These are phyloP conservation scores for Pilasporangium apinafurcum DNA, from an alignment of 352 stramenopile genomes.

Conservation along the genomic window DNA sequence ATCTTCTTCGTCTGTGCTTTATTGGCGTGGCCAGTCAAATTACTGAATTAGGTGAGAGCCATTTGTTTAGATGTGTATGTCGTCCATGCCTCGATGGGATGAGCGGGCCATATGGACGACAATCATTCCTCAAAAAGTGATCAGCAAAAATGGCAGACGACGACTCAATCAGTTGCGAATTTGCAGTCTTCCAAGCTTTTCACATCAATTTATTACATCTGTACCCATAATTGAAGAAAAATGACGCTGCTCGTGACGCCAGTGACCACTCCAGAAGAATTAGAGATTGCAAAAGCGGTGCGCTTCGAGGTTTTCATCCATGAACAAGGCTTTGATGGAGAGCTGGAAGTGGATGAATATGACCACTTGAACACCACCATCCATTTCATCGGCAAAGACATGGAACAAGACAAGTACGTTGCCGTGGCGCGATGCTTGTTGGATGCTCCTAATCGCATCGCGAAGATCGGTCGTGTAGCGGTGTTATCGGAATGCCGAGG, in stretches of 20 bases:
- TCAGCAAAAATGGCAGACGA: too few species aligned
- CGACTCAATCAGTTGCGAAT: too few species aligned
- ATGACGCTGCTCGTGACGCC: slow-evolving; percentile 32
- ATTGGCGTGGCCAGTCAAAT: too few species aligned
- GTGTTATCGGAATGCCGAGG: slow-evolving; percentile 49
- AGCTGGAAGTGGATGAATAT: slow-evolving; percentile 32
- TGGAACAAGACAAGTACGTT: slow-evolving; percentile 43
- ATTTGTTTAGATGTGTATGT: too few species aligned
- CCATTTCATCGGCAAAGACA: slow-evolving; percentile 50
- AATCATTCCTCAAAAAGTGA: too few species aligned
- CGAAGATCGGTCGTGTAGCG: slow-evolving; percentile 48
- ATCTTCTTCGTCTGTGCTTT: too few species aligned
- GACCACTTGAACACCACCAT: slow-evolving; percentile 34
- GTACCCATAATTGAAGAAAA: too few species aligned
- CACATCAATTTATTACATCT: too few species aligned
- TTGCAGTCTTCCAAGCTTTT: too few species aligned
- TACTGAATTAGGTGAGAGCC: too few species aligned
- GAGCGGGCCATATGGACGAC: too few species aligned
- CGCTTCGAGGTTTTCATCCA: slow-evolving; percentile 46
- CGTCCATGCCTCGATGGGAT: too few species aligned
- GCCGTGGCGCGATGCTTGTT: slow-evolving; percentile 40
- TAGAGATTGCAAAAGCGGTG: slow-evolving; percentile 33
- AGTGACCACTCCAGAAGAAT: slow-evolving; percentile 29
- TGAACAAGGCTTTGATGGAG: slow-evolving; percentile 33
- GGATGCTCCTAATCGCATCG: slow-evolving; percentile 17